Base-by-base conservation (phyloP, 2,329 filamentous ascomycete species). In the Diaporthe citri region DNA sequence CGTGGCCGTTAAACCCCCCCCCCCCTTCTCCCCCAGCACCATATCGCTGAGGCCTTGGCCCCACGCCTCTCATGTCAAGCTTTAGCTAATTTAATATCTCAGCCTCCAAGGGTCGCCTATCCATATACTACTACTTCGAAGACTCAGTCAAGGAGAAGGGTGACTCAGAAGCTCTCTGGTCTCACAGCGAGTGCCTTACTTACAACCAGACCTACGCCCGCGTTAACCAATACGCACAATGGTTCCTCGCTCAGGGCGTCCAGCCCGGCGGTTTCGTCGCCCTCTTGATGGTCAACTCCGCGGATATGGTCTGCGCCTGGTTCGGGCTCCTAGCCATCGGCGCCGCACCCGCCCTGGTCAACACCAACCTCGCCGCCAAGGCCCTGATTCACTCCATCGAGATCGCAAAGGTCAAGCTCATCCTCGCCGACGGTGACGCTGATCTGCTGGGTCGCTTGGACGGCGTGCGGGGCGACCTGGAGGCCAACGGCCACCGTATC, bases 291-390 rank as follows among this genome's bases (percentile, higher is more conserved):
- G 88, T 87, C 79, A 95, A 94, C 81, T 89, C 90, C 20, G 87
- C 91, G 0, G 92, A 94, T 73, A 94, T 94, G 78, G 79, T 93
- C 12, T 90, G 93, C 66, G 88, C 88, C 4, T 93, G 92, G 90
- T 80, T 94, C 55, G 93, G 89, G 0, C 83, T 92, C 4, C 89
- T 90, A 87, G 88, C 90, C 13, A 89, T 94, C 73, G 93, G 93
- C 4, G 90, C 90, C 20, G 91, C 91, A 0, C 93, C 93, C 0
- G 92, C 93, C 0, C 88, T 93, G 82, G 92, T 95, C 81, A 95
- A 95, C 81, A 90, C 92, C 80, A 92, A 94, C 79, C 84, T 95
- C 10, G 86, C 88, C 10, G 90, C 89, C 0, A 88, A 92, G 77
- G 89, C 92, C 1, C 82, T 95, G 77, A 79, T 93, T 60, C 92